Percentiles rank a stretch among this genome's conserved stretches.
Evolutionary conservation across 2,329 filamentous ascomycete species (phyloP).

Genomic region (Aspergillus sp.): DNA sequence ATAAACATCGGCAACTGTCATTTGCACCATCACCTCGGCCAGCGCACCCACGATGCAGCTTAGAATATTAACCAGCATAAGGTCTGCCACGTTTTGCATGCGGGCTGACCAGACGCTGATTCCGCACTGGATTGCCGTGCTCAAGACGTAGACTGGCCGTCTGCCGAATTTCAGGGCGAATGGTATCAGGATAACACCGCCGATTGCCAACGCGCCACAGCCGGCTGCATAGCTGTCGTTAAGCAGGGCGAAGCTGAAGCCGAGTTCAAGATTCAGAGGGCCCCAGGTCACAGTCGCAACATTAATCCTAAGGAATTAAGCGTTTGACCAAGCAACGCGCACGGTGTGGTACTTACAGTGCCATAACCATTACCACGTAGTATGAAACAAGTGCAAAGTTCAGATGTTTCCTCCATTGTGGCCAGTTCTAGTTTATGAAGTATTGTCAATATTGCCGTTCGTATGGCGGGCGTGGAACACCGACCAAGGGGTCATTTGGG

Average conservation of each 20-base stretch:
- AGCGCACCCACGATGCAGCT: slow-evolving; percentile 44
- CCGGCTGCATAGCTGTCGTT: slow-evolving; percentile 50
- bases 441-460: too few species aligned
- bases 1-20: slow-evolving; percentile 51
- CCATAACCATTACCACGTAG: too few species aligned
- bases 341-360: too few species aligned
- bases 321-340: too few species aligned
- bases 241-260: slow-evolving; percentile 41
- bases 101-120: slow-evolving; percentile 46
- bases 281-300: slow-evolving; percentile 39
- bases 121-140: slow-evolving; percentile 38
- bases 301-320: neutral
- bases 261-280: slow-evolving; percentile 43
- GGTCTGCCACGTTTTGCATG: slow-evolving; percentile 43
- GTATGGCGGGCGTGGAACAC: too few species aligned
- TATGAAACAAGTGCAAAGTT: too few species aligned
- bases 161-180: slow-evolving; percentile 50
- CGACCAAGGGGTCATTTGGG: too few species aligned
- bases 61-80: slow-evolving; percentile 46
- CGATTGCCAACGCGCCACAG: slow-evolving; percentile 44
- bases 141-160: slow-evolving; percentile 48
- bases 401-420: too few species aligned
- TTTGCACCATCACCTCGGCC: slow-evolving; percentile 47
- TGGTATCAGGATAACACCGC: slow-evolving; percentile 46
- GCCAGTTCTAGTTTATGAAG: too few species aligned